Base-by-base conservation (phyloP, 192 early-diverging fungal genomes). In the Coemansia sp. region DNA sequence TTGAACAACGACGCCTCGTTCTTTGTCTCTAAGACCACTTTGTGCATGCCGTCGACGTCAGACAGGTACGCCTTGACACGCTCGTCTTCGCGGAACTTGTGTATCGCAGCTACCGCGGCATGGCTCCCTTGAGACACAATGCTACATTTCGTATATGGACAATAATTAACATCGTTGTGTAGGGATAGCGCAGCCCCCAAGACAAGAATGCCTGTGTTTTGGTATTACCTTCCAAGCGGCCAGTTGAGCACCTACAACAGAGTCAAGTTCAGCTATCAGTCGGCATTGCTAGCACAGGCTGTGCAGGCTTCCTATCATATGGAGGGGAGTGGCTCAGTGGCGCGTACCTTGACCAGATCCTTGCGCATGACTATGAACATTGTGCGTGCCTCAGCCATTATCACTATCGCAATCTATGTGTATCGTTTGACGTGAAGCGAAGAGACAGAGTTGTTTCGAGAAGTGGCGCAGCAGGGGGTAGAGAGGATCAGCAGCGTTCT, bases 301-400 rank as follows among this genome's bases (percentile, higher is more conserved):
- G 45, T 8, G 18, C 45, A 18, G 45, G 18, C 22, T n/a, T 20
- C n/a, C 7, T 47, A 18, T 20, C 15, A 8, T 27, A 11, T 10
- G 9, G 22, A 18, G 49, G 7, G 13, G 35, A 52, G 55, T 60
- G 64, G 38, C 22, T 11, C 20, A 52, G 16, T 40, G 13, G 30
- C 16, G 15, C 10, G 39, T 78, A 89, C 90, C 84, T 91, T 91
- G 44, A 83, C 76, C 6, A 94, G 78, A 65, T 94, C 92, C 68
- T 90, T 91, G 32, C 92, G 84, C 63, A 94, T 84, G 43, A 92
- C 87, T 64, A 94, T 86, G 62, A 88, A 94, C 85, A 94, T 89
- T 27, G 89, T 91, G 50, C 90, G 82, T 16, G 87, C 88, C 34
- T 92, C 87, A n/a, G 75, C 58, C 80, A 82, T 82, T 39, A 18